A percentile compares a stretch with the other conserved stretches of the same genome.
Evolutionary conservation across 768 basidiomycete species (phyloP).

Genomic region (Tephrocybe sp.): DNA sequence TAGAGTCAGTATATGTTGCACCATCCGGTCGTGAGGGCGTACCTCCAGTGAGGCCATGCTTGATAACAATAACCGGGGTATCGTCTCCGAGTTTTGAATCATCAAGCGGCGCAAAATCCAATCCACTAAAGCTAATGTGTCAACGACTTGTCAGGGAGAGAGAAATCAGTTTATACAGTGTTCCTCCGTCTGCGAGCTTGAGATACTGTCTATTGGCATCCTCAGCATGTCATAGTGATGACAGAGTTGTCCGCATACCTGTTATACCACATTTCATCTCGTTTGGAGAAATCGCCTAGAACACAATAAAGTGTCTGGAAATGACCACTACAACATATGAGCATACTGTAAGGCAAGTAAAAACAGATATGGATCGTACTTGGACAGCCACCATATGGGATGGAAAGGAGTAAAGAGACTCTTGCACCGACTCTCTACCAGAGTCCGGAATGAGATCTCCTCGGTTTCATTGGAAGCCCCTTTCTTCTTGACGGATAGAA

Average conservation of each 20-base stretch:
- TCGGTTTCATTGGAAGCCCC: slow-evolving; percentile 29
- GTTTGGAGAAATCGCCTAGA: slow-evolving; percentile 56
- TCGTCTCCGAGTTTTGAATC: slow-evolving; percentile 33
- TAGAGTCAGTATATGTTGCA: slow-evolving; percentile 2
- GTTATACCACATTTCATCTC: slow-evolving; percentile 53
- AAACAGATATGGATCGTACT: slow-evolving; percentile 27
- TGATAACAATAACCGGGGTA: slow-evolving; percentile 54
- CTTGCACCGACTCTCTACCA: slow-evolving; percentile 40
- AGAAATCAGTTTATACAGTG: slow-evolving; percentile 41
- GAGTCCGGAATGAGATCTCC: slow-evolving; percentile 32
- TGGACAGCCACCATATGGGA: slow-evolving; percentile 49
- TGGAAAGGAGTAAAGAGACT: slow-evolving; percentile 40
- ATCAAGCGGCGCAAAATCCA: slow-evolving; percentile 60
- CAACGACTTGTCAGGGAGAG: not conserved
- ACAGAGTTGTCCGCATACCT: slow-evolving; percentile 32
- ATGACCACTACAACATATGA: slow-evolving; percentile 44
- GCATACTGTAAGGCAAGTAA: not conserved
- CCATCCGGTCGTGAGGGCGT: not conserved
- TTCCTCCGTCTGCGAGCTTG: slow-evolving; percentile 58
- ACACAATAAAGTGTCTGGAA: slow-evolving; percentile 62
- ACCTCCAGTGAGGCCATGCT: slow-evolving; percentile 58
- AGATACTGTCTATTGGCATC: slow-evolving; percentile 39
- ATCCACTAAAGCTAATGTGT: slow-evolving; percentile 38
- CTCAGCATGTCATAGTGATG: not conserved
- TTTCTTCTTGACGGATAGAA: slow-evolving; percentile 30